Evolutionary conservation across 495 filamentous ascomycete genomes (phyloP).

Genomic region (Aspergillus cavernicola): DNA sequence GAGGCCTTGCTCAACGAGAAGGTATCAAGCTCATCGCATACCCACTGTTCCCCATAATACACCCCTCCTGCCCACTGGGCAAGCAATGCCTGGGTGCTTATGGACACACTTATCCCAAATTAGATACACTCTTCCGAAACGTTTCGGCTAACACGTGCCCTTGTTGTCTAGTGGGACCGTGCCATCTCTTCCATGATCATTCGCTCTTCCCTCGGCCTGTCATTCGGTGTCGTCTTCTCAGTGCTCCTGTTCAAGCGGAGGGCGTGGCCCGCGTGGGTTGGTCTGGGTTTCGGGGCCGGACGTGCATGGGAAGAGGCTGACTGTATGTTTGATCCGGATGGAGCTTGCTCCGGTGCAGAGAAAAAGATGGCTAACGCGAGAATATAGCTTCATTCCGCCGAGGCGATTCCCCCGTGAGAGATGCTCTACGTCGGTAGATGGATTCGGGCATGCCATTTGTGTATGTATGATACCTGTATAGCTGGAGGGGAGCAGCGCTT

Average conservation of each 20-base stretch:
- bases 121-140: background rate
- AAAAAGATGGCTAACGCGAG: constrained; percentile 12
- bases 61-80: background rate
- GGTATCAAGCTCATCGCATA: constrained; percentile 46
- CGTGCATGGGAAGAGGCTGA: constrained; percentile 87
- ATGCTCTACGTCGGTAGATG: constrained; percentile 42
- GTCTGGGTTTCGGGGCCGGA: constrained; percentile 90
- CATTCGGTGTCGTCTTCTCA: constrained; percentile 96
- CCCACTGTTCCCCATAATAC: background rate
- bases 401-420: constrained; percentile 43
- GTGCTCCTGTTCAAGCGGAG: constrained; percentile 96
- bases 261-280: constrained; percentile 91
- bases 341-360: background rate
- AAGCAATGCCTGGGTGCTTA: background rate
- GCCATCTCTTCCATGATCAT: constrained; percentile 95
- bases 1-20: constrained; percentile 95
- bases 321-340: constrained; percentile 34
- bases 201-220: constrained; percentile 88
- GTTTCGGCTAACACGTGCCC: constrained; percentile 2
- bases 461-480: constrained; percentile 49
- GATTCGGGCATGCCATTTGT: constrained; percentile 15
- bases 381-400: constrained; percentile 45
- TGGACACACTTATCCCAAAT: background rate
- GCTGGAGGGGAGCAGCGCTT: constrained; percentile 17
- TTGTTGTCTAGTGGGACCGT: constrained; percentile 78